Evolutionary conservation across 805 yeast species (phyloP), one percentile per base, ranked within the genome.

Genomic region (Schizosaccharomyces osmophilus): DNA sequence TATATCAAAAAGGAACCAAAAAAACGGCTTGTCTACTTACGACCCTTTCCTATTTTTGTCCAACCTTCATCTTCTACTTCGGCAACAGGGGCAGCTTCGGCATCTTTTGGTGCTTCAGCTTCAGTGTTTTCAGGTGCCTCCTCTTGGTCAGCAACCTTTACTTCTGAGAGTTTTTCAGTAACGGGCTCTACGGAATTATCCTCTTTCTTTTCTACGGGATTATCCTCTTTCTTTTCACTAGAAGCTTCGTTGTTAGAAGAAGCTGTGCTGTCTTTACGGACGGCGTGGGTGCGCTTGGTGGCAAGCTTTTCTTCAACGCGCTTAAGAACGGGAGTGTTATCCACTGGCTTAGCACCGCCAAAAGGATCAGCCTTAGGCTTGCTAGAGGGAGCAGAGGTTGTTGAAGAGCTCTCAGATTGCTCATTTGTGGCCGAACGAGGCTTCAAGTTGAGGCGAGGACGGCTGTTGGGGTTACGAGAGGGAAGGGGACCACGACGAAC

Each of bases 341-440:
- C 95, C 5, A 87, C 90, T 1, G 95, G 95, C 71, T 81, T 85
- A 0, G 95, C 95, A 4, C 78, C 73, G 0, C 95, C 95, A 73
- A 87, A 87, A 4, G 95, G 93, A 68, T 81, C 85, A 0, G 78
- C 64, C 66, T 79, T 82, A 17, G 60, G 62, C 57, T 57, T 57
- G 26, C 6, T 29, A 15, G 59, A 19, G 22, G 41, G 19, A 31
- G n/a, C 11, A n/a, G 59, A 19, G 36, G 59, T 31, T 2, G 43
- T n/a, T 2, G 60, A 36, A 57, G 60, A n/a, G n/a, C n/a, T 43
- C n/a, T 26, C 39, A 1, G 43, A n/a, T 17, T 24, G 22, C 4
- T 5, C 48, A n/a, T 36, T 36, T 1, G 31, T 9, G 17, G 57
- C 22, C 5, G 57, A 24, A 15, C 57, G 57, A 51, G 57, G 57